Percentiles rank a stretch among this genome's conserved stretches.
phyloP scores from a whole-genome alignment of 2,329 filamentous ascomycete species.

The Davidsoniella australis region DNA sequence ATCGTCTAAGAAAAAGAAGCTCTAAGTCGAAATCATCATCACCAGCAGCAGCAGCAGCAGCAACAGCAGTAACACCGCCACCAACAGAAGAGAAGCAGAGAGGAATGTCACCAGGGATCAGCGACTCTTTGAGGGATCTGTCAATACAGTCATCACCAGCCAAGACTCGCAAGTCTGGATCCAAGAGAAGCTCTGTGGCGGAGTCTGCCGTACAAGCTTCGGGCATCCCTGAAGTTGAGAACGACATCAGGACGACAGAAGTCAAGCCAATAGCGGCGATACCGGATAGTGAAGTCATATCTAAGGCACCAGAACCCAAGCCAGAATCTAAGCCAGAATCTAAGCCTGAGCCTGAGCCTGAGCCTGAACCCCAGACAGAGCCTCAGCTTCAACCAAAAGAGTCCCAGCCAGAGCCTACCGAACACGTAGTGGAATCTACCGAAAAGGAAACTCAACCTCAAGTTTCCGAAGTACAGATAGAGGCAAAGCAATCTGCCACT shows the following conservation, averaged over 20 bases:
- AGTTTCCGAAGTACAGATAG: neutral
- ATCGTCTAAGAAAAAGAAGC: neutral
- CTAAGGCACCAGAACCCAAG: neutral
- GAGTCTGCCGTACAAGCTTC: too few relatives aligned
- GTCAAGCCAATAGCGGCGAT: too few relatives aligned
- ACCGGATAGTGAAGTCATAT: too few relatives aligned
- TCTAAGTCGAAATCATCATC: neutral
- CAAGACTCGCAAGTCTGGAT: neutral
- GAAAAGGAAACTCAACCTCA: neutral
- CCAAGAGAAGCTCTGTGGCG: neutral
- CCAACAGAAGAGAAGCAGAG: neutral
- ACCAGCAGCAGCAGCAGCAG: neutral
- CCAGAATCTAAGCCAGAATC: neutral
- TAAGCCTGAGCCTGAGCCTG: neutral
- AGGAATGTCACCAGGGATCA: neutral
- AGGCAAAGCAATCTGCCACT: neutral
- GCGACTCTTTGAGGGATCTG: slow-evolving; percentile 2
- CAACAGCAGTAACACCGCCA: neutral
- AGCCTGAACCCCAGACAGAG: neutral
- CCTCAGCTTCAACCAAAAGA: neutral
- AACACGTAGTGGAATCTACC: neutral
- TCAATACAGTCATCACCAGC: neutral
- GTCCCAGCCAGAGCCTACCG: neutral
- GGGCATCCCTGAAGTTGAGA: neutral
- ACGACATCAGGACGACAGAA: neutral